Evolutionary conservation across 371 early-diverging fungal species (phyloP).

Genomic region (Batkoa obscura): DNA sequence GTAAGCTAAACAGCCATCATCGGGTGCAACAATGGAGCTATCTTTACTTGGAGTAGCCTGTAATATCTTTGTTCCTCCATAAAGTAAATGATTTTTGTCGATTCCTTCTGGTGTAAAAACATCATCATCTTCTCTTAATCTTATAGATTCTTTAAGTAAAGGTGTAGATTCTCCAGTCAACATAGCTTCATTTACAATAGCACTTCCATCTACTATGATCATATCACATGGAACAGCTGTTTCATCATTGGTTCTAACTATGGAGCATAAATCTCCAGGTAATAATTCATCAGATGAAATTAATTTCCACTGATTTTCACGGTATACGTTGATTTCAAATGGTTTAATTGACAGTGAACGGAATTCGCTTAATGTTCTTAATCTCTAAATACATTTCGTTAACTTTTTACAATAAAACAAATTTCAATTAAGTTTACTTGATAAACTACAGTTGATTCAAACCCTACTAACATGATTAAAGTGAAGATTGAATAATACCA

Average conservation of each 20-base stretch:
- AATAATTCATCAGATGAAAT: conserved; percentile 74
- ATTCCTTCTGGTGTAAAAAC: conserved; percentile 53
- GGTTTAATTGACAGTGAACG: conserved; percentile 88
- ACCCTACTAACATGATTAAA: conserved; percentile 88
- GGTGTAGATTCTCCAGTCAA: conserved; percentile 99
- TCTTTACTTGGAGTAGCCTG: conserved; percentile 64
- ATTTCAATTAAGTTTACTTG: conserved; percentile 29
- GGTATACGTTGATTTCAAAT: conserved; percentile 60
- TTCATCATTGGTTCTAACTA: conserved; percentile 65
- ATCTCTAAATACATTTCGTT: conserved; percentile 31
- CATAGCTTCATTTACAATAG: conserved; percentile 99
- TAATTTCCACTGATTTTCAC: conserved; percentile 49
- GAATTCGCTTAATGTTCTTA: conserved; percentile 91
- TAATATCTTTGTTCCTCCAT: conserved; percentile 94
- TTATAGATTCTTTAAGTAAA: conserved; percentile 78
- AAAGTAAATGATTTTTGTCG: conserved; percentile 70
- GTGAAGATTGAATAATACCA: conserved; percentile 99
- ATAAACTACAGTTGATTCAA: conserved; percentile 97
- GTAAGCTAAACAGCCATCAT: conserved; percentile 75
- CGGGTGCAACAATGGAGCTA: conserved; percentile 35
- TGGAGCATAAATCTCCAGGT: conserved; percentile 93
- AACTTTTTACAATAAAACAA: too few species aligned
- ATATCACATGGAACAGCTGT: conserved; percentile 93
- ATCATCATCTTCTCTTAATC: conserved; percentile 52
- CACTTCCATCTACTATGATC: conserved; percentile 81